Evolutionary conservation across 179 eudicot species (phyloP).

Genomic region (Monotropa hypopitys): DNA sequence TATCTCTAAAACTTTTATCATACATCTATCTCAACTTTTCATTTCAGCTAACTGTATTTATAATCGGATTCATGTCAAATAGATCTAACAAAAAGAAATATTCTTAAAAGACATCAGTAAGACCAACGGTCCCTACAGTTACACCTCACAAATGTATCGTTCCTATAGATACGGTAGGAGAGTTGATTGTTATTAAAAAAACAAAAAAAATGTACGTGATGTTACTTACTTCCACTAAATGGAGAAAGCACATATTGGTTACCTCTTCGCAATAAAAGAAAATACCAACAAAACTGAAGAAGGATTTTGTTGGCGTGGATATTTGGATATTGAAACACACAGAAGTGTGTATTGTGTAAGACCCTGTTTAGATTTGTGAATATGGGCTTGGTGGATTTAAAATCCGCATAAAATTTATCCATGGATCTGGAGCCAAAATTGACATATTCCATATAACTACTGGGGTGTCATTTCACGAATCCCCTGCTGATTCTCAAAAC

Average conservation of each 20-base stretch:
- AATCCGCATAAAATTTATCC: background rate
- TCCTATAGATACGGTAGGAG: background rate
- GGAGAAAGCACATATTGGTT: background rate
- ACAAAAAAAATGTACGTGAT: no score
- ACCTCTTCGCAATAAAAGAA: background rate
- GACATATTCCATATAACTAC: background rate
- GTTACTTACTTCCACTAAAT: background rate
- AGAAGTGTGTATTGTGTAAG: no score
- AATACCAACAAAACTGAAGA: background rate
- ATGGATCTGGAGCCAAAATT: background rate
- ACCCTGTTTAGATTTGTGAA: no score
- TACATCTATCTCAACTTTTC: no score
- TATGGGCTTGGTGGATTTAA: background rate
- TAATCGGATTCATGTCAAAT: no score
- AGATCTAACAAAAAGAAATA: no score
- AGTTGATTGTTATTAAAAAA: background rate
- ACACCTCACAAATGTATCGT: background rate
- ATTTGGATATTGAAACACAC: background rate
- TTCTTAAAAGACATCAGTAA: no score
- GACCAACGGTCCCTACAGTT: no score
- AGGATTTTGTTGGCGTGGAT: background rate
- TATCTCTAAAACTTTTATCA: no score
- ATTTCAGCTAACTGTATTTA: no score
- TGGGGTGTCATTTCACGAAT: background rate
- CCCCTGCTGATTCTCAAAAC: background rate